A percentile compares a stretch with the other conserved stretches of the same genome.
phyloP scores from a whole-genome alignment of 768 basidiomycete genomes.

The Hygrocybe coccinea region DNA sequence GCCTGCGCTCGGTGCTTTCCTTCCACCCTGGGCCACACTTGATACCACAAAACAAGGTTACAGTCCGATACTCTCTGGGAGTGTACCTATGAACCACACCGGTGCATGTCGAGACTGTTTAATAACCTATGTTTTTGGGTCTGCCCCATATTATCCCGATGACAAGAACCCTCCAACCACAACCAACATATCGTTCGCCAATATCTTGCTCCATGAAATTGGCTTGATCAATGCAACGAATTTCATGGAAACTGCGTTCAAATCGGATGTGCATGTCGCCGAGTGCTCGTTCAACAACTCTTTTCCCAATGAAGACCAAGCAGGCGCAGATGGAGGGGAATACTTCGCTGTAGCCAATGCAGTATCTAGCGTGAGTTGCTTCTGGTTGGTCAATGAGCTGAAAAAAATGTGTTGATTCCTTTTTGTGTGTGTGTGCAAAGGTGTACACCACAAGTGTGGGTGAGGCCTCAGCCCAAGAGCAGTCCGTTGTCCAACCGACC shows the following conservation, averaged over 20 bases:
- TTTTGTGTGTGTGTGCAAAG: too few relatives aligned
- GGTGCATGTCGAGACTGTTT: slow-evolving; percentile 8
- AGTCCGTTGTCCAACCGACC: background rate
- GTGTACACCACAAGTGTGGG: background rate
- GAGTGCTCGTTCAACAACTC: slow-evolving; percentile 13
- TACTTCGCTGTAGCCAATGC: background rate
- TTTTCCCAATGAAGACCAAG: slow-evolving; percentile 5
- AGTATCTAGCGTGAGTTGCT: background rate
- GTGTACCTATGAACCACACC: slow-evolving; percentile 1
- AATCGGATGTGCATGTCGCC: slow-evolving; percentile 15
- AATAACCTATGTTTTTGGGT: slow-evolving; percentile 10
- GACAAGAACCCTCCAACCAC: background rate
- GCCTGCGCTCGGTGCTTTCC: slow-evolving; percentile 9
- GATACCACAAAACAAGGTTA: slow-evolving; percentile 7
- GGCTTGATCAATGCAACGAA: background rate
- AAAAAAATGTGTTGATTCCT: background rate
- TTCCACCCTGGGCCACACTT: slow-evolving; percentile 10
- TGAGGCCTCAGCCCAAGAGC: background rate
- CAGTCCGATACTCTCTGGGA: too few relatives aligned
- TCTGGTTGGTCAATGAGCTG: background rate
- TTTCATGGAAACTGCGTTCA: slow-evolving; percentile 9
- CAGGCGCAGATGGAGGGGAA: slow-evolving; percentile 4
- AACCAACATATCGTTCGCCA: slow-evolving; percentile 14
- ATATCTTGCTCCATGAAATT: slow-evolving; percentile 12
- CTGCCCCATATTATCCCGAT: background rate